Conservation (phyloP, 2,329 filamentous ascomycete species). For the Sporothrix phasma region DNA sequence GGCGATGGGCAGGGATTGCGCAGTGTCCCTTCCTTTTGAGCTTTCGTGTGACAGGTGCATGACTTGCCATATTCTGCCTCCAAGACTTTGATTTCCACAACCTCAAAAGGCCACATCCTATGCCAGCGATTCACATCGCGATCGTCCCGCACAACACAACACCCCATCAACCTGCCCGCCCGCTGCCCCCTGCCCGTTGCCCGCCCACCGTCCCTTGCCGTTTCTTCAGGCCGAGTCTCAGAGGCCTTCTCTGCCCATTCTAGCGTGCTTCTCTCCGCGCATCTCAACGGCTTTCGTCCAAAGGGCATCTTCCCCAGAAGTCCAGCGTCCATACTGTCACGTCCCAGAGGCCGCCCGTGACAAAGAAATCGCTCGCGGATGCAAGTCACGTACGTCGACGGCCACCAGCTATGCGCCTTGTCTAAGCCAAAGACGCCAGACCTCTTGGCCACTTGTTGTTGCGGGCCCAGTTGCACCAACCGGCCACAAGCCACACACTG, state of each 20-base stretch:
- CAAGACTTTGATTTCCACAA: not conserved
- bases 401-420: not conserved
- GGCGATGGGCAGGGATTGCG: slow-evolving; percentile 6
- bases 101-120: not conserved
- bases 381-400: not conserved
- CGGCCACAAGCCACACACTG: not conserved
- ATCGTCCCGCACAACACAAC: not conserved
- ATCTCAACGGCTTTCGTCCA: not conserved
- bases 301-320: not conserved
- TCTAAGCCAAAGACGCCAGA: not conserved
- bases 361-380: not conserved
- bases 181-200: not conserved
- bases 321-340: no score
- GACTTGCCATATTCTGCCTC: not conserved
- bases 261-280: slow-evolving; percentile 5
- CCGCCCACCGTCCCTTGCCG: not conserved
- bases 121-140: not conserved
- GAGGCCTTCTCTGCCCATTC: not conserved
- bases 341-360: slow-evolving; percentile 5
- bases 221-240: not conserved
- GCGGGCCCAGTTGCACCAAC: not conserved
- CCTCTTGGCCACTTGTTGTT: not conserved
- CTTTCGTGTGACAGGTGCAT: not conserved
- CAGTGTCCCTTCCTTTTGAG: not conserved
- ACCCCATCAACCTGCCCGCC: no score